Evolutionary conservation across 1,284 basidiomycete species (phyloP), one percentile per base, ranked within the genome.

Genomic region (Nidula niveotomentosa): DNA sequence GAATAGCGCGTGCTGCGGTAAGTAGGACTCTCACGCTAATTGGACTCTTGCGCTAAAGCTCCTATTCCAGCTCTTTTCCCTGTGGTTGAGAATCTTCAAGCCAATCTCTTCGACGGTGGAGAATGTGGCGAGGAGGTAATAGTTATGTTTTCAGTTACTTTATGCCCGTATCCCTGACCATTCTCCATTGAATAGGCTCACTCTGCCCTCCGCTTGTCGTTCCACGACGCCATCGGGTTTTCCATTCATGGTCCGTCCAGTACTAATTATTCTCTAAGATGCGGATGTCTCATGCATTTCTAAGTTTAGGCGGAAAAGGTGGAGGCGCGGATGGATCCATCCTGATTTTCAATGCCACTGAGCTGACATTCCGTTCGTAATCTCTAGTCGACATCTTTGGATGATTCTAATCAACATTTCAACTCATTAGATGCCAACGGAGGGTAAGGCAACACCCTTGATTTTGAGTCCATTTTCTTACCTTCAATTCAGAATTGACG

Each of bases 221-320:
- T 65, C 61, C 62, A 65, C 54, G 63, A 65, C 46, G 64, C 63
- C 43, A 64, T 65, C 39, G 62, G 62, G 7, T 63, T 64, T 55
- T 61, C 62, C 55, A 41, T 41, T 41, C 37, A 41, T 41, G 37
- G 37, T 36, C 4, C 37, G 37, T 15, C 4, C 37, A 12, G 37
- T 3, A 10, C 4, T 41, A 10, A 2, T n/a, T 46, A 41, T 41
- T 41, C 4, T 3, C 37, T 41, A 41, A 2, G 37, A 23, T 23
- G 2, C 3, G 23, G 23, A 23, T 23, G 23, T 23, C 37, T 41
- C 37, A 41, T 41, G 37, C 37, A 12, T 41, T 12, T 15, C 10
- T 41, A 12, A 2, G 37, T 15, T 10, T 41, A 41, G 37, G 37
- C 37, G 37, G 37, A 3, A 41, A 41, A 6, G 48, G 48, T 33